These are phyloP conservation scores for Saccharum hybrid DNA, from an alignment of 202 grass and related monocot genomes.

Conservation along the genomic window DNA sequence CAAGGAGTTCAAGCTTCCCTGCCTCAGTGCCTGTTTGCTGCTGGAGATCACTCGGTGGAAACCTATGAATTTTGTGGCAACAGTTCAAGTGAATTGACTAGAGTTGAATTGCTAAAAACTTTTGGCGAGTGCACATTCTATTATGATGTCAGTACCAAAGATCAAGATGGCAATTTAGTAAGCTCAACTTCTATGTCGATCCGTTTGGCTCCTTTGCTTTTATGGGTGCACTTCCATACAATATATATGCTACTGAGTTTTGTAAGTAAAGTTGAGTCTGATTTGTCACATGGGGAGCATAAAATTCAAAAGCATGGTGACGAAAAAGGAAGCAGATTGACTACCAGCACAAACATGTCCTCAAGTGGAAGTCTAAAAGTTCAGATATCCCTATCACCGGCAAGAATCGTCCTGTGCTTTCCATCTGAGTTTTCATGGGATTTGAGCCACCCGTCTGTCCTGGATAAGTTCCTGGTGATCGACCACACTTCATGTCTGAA, in stretches of 20 bases:
- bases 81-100: constrained; percentile 50
- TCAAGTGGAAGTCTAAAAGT: constrained; percentile 54
- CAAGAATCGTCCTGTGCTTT: constrained; percentile 87
- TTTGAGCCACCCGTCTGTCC: constrained; percentile 56
- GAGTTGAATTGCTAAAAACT: constrained; percentile 80
- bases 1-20: constrained; percentile 75
- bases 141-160: constrained; percentile 64
- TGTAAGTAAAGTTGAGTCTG: constrained; percentile 58
- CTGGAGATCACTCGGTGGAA: constrained; percentile 46
- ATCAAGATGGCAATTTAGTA: constrained; percentile 62
- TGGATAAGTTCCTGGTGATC: constrained; percentile 77
- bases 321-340: constrained; percentile 41
- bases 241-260: constrained; percentile 74
- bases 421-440: constrained; percentile 60
- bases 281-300: constrained; percentile 42
- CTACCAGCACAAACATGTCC: constrained; percentile 42
- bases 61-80: constrained; percentile 42
- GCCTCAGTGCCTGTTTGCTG: constrained; percentile 62
- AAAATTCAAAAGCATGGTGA: constrained; percentile 43
- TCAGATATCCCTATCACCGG: constrained; percentile 56
- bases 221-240: constrained; percentile 89
- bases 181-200: constrained; percentile 66
- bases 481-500: constrained; percentile 71
- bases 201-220: constrained; percentile 69
- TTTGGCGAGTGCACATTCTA: constrained; percentile 68